phyloP scores from a whole-genome alignment of 306 rosid species.

The Acacia acuminata region DNA sequence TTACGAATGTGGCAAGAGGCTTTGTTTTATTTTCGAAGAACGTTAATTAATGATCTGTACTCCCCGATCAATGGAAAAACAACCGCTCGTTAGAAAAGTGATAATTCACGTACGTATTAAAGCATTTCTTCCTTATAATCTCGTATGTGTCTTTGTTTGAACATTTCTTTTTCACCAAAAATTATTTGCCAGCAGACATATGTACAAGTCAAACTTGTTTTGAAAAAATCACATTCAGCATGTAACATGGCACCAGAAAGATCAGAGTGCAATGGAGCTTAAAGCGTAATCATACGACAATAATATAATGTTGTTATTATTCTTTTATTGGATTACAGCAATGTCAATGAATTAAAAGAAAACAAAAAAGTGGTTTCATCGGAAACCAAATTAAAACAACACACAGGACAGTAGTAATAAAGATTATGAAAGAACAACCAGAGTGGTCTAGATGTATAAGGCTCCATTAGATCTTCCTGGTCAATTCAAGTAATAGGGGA shows the following conservation, averaged over 20 bases:
- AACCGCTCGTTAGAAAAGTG: neutral
- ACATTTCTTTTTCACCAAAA: neutral
- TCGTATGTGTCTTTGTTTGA: neutral
- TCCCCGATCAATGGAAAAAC: neutral
- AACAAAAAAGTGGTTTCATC: neutral
- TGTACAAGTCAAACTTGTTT: neutral
- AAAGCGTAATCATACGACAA: neutral
- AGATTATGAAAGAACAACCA: neutral
- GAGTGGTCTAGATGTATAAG: no score
- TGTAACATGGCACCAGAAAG: neutral
- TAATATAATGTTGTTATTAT: neutral
- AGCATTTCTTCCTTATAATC: neutral
- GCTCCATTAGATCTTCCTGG: no score
- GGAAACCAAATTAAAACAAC: neutral
- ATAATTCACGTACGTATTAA: neutral
- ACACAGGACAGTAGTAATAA: neutral
- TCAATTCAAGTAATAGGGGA: no score
- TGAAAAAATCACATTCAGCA: neutral
- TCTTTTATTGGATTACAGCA: neutral
- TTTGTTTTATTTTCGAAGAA: neutral
- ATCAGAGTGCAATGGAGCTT: neutral
- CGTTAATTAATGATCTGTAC: neutral
- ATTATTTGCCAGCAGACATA: neutral
- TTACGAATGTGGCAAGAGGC: neutral
- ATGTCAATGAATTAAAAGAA: neutral